Conservation (phyloP, 345 rosid species). For the Populus pruinosa region DNA sequence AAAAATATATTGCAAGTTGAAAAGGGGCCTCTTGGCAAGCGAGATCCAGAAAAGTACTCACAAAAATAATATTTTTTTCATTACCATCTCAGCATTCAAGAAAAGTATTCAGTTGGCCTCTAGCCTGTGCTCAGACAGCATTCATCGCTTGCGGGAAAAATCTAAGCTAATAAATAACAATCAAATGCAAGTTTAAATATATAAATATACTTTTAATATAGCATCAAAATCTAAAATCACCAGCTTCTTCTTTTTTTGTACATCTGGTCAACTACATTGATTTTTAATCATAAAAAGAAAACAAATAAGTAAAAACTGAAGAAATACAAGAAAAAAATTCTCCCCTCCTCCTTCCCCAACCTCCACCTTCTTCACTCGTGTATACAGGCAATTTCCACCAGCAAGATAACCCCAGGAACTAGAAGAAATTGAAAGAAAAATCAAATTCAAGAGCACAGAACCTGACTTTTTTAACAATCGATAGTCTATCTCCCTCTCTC, state of each 20-base stretch:
- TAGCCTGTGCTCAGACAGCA: not conserved
- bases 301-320: not conserved
- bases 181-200: not conserved
- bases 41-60: not conserved
- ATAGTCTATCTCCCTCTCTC: not conserved
- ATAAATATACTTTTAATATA: not conserved
- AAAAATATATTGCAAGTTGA: not conserved
- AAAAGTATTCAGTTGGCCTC: not conserved
- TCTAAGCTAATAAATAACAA: not conserved
- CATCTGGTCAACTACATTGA: not conserved
- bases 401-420: not conserved
- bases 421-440: not conserved
- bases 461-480: not conserved
- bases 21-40: not conserved
- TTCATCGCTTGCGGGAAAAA: not conserved
- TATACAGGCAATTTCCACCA: not conserved
- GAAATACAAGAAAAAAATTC: not conserved
- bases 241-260: not conserved
- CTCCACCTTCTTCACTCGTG: not conserved
- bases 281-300: not conserved
- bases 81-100: not conserved
- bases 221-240: constrained; percentile 1
- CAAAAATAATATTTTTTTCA: not conserved
- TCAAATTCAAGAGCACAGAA: constrained; percentile 1
- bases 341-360: not conserved